Evolutionary conservation across 192 early-diverging fungal genomes (phyloP).

Genomic region (Podila minutissima): DNA sequence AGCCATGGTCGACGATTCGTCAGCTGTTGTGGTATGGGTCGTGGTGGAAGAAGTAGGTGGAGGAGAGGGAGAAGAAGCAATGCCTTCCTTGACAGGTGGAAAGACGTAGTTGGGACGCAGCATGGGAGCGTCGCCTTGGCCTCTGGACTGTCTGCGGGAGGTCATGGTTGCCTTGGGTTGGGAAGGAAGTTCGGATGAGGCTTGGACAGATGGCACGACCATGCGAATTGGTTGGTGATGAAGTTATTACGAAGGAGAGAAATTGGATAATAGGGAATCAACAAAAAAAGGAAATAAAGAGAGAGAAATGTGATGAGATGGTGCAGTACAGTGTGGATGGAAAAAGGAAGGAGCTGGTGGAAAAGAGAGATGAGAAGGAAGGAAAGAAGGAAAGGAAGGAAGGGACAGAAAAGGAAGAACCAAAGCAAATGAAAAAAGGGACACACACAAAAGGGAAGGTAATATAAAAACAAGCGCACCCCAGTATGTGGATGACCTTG

Average conservation of each 20-base stretch:
- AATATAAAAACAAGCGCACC: not conserved
- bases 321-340: not conserved
- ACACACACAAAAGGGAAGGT: not conserved
- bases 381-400: slow-evolving; percentile 4
- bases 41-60: not conserved
- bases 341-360: not conserved
- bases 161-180: not conserved
- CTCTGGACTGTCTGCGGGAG: slow-evolving; percentile 3
- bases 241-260: not conserved
- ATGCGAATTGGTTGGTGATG: not conserved
- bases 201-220: not conserved
- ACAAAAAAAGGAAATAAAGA: not conserved
- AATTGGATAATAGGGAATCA: not conserved
- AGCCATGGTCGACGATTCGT: not conserved
- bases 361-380: not conserved
- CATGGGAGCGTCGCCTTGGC: not conserved
- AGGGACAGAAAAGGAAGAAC: not conserved
- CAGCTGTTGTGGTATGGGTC: not conserved
- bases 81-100: not conserved
- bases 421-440: not conserved
- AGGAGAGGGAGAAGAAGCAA: not conserved
- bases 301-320: too few relatives aligned
- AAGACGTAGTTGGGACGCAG: slow-evolving; percentile 1
- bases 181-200: not conserved
- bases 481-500: too few relatives aligned